Conservation (phyloP, 2,329 filamentous ascomycete genomes). For the Eurotiales sp. region DNA sequence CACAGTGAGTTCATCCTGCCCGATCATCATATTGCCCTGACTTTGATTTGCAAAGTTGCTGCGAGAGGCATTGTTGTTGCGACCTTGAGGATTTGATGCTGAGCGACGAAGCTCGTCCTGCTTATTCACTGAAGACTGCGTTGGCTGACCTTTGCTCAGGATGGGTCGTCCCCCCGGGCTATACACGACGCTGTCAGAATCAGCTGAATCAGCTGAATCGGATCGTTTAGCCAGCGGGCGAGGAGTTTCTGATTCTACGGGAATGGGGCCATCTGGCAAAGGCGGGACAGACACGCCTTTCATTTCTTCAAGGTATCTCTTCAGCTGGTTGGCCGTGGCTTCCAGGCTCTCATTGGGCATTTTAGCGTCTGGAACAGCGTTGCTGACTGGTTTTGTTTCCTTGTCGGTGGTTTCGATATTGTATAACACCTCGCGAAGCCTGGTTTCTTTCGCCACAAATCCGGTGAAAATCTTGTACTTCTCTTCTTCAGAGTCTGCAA, state of each 20-base stretch:
- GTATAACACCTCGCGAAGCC: slow-evolving; percentile 46
- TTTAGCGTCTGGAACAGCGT: slow-evolving; percentile 1
- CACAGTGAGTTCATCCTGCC: slow-evolving; percentile 9
- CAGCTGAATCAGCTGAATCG: background rate
- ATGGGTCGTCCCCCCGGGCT: slow-evolving; percentile 54
- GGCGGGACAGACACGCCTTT: background rate
- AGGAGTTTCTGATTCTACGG: slow-evolving; percentile 27
- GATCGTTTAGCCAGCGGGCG: too few species aligned
- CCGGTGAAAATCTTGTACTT: slow-evolving; percentile 52
- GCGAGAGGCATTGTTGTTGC: background rate
- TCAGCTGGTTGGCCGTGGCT: slow-evolving; percentile 12
- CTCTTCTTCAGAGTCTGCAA: slow-evolving; percentile 46
- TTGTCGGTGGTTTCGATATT: slow-evolving; percentile 38
- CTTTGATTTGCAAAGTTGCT: background rate
- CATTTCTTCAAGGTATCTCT: slow-evolving; percentile 20
- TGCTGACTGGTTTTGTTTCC: slow-evolving; percentile 12
- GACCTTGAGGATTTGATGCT: slow-evolving; percentile 23
- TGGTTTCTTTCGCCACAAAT: slow-evolving; percentile 47
- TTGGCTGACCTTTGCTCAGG: slow-evolving; percentile 23
- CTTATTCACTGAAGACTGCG: slow-evolving; percentile 6
- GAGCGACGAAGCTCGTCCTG: slow-evolving; percentile 22
- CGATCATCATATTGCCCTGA: background rate
- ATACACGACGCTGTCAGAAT: slow-evolving; percentile 38
- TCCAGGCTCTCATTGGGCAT: background rate
- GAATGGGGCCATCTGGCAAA: slow-evolving; percentile 23